Evolutionary conservation across 2,329 filamentous ascomycete genomes (phyloP), one percentile per base, ranked within the genome.

Genomic region (Talaromyces sp.): DNA sequence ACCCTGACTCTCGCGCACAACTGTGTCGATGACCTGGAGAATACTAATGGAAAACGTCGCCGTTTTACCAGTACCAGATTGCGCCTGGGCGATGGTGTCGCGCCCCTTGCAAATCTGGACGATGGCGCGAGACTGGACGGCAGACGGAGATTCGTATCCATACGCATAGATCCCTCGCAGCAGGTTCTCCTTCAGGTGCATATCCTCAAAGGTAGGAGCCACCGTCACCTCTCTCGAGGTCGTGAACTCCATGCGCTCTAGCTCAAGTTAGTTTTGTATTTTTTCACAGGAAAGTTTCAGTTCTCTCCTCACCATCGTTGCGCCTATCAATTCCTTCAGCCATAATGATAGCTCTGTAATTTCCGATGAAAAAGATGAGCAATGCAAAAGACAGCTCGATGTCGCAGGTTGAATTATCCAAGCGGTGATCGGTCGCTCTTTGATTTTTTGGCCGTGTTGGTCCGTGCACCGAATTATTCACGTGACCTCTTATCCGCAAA

Each of bases 91-190:
- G 73, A 99, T 99, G 64, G 95, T 98, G 77, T 99, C 95, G 78
- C 95, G 91, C 66, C 95, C 95, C 80, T 98, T 98, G 86, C 95
- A 99, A 72, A 99, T 90, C 80, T 98, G 95, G 55, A 99, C 95
- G 72, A 99, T 99, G 58, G 95, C 95, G 73, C 95, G 91, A 67
- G 93, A 97, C 80, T 99, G 95, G 19, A 99, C 93, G 14, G 95
- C 95, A 0, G 95, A 99, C 13, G 95, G 95, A 2, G 95, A 97
- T 76, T 99, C 95, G 79, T 98, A 99, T 66, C 95, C 95, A 70
- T 99, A 99, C 38, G 95, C 95, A 74, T 99, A 99, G 74, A 99
- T 93, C 65, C 95, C 95, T 67, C 95, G 93, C 66, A 99, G 86
- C 38, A 99, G 87, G 72, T 96, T 96, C 77, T 98, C 93, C 80